Evolutionary conservation across 1,284 basidiomycete genomes (phyloP), one percentile per base, ranked within the genome.

Genomic region (Ganoderma leucocontextum): DNA sequence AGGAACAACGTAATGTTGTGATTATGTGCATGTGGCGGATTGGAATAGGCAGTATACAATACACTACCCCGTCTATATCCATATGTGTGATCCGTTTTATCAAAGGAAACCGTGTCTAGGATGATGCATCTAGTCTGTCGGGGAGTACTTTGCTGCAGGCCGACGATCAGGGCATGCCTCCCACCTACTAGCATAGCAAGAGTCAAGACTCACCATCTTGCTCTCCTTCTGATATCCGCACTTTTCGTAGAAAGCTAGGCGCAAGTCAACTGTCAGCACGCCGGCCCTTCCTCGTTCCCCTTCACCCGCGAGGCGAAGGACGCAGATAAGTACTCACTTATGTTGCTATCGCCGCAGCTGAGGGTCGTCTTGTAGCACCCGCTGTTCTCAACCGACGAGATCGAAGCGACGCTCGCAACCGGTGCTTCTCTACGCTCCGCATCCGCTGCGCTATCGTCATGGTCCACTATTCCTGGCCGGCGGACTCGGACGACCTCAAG

Each of bases 301-400:
- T 22, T 2, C 55, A 36, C 35, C 7, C 55, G 2, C 33, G 55
- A 29, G 29, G 29, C 29, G 33, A 15, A 33, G 15, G 35, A 61
- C 29, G 29, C 70, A 79, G 68, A 57, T 42, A 38, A 58, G 57
- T 22, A 90, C 95, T 81, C 79, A 98, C 96, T 91, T 72, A 96
- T 93, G 76, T 99, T 99, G 64, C 88, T 86, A 71, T 95, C 90
- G 77, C 89, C 95, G 81, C 97, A 99, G 80, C 99, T 98, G 75
- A 99, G 82, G 73, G 99, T 98, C 25, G 95, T 96, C 90, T 99
- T 98, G 84, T 98, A 98, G 81, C 94, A 91, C 36, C 96, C 91
- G 70, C 84, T 82, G 71, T 80, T 84, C 85, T 95, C 90, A 29
- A 29, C 29, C 29, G 29, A 29, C 29, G 29, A 29, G 29, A 29